Evolutionary conservation across 1,139 yeast genomes (phyloP).

Genomic region (Insectozyma bohioensis): DNA sequence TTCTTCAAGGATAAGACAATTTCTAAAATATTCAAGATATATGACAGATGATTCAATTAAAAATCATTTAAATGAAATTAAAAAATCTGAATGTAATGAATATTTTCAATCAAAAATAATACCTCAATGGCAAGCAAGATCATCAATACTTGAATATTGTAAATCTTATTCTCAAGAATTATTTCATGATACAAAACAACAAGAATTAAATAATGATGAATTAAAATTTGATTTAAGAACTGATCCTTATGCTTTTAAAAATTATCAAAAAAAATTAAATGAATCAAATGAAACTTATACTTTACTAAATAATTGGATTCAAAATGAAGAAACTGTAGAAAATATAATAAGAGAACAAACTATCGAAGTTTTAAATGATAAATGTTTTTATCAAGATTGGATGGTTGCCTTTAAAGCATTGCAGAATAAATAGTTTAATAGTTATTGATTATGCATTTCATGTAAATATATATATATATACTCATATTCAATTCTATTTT

Average conservation of each 20-base stretch:
- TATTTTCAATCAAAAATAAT: slow-evolving; percentile 29
- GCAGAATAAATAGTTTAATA: no score
- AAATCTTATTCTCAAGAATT: slow-evolving; percentile 24
- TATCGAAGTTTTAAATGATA: slow-evolving; percentile 31
- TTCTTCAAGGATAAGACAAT: slow-evolving; percentile 36
- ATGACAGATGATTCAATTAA: slow-evolving; percentile 42
- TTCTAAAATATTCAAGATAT: slow-evolving; percentile 37
- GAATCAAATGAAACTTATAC: slow-evolving; percentile 27
- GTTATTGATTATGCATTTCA: no score
- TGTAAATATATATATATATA: slow-evolving; percentile 1
- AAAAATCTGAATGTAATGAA: slow-evolving; percentile 23
- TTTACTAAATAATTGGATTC: slow-evolving; percentile 36
- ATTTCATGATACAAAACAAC: slow-evolving; percentile 13
- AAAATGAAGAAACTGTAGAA: slow-evolving; percentile 37
- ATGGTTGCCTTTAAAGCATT: slow-evolving; percentile 14
- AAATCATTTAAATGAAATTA: slow-evolving; percentile 36
- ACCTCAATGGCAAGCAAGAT: slow-evolving; percentile 40
- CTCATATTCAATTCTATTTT: slow-evolving; percentile 8
- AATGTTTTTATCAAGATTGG: slow-evolving; percentile 41
- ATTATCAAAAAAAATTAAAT: slow-evolving; percentile 22
- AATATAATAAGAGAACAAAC: slow-evolving; percentile 36
- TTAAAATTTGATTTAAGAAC: slow-evolving; percentile 30
- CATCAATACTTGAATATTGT: slow-evolving; percentile 33
- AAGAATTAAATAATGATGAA: slow-evolving; percentile 5
- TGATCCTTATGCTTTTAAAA: slow-evolving; percentile 42